Evolutionary conservation across 768 basidiomycete species (phyloP).

Genomic region (Boletus vinaceobasis): DNA sequence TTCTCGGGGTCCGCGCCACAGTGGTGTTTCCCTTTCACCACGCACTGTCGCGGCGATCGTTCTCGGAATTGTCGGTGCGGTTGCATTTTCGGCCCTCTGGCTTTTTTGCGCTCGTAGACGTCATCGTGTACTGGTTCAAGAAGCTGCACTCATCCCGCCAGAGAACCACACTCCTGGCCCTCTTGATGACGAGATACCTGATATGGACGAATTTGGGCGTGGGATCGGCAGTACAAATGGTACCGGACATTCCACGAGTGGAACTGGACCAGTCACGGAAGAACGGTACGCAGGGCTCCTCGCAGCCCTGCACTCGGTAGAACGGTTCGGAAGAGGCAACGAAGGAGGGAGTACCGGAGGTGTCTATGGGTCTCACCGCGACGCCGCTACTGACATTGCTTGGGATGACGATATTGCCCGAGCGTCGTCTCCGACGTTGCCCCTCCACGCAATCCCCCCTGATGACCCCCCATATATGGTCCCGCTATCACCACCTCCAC

Average conservation of each 20-base stretch:
- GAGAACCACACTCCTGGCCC: slow-evolving; percentile 13
- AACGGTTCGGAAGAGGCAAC: slow-evolving; percentile 11
- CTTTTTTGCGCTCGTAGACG: slow-evolving; percentile 33
- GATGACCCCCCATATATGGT: slow-evolving; percentile 16
- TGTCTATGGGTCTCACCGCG: slow-evolving; percentile 24
- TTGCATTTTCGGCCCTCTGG: slow-evolving; percentile 29
- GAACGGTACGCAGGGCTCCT: slow-evolving; percentile 30
- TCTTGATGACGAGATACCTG: slow-evolving; percentile 23
- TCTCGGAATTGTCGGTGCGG: slow-evolving; percentile 24
- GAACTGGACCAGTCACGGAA: slow-evolving; percentile 8
- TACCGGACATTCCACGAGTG: not conserved
- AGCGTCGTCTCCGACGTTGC: slow-evolving; percentile 26
- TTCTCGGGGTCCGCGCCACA: slow-evolving; percentile 4
- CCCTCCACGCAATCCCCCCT: slow-evolving; percentile 10
- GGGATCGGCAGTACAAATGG: not conserved
- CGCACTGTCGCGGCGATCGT: slow-evolving; percentile 23
- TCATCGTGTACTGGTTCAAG: slow-evolving; percentile 22
- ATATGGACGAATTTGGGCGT: slow-evolving; percentile 12
- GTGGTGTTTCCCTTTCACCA: slow-evolving; percentile 16
- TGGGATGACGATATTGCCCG: slow-evolving; percentile 9
- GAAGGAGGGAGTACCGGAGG: slow-evolving; percentile 28
- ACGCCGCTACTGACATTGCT: slow-evolving; percentile 7
- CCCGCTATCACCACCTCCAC: slow-evolving; percentile 27
- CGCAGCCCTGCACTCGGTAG: slow-evolving; percentile 20
- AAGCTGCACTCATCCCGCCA: slow-evolving; percentile 11